Evolutionary conservation across 1,284 basidiomycete species (phyloP).

Genomic region (Puccinia horiana): DNA sequence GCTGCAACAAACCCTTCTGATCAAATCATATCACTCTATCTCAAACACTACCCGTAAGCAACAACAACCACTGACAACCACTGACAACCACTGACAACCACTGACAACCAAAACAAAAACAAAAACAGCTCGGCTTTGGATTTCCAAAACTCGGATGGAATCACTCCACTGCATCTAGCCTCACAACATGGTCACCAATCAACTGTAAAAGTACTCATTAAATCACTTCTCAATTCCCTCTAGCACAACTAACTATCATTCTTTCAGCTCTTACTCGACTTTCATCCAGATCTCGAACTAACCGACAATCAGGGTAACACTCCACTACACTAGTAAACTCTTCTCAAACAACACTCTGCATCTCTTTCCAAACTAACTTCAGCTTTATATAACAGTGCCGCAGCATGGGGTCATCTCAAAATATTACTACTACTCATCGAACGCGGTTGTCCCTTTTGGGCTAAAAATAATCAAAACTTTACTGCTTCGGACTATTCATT

Average conservation of each 20-base stretch:
- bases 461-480: conserved; percentile 47
- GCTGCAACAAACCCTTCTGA: conserved; percentile 15
- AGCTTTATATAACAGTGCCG: conserved; percentile 22
- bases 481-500: conserved; percentile 48
- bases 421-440: conserved; percentile 43
- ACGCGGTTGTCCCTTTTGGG: conserved; percentile 48
- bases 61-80: neutral
- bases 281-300: conserved; percentile 42
- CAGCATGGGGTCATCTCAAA: conserved; percentile 48
- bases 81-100: neutral
- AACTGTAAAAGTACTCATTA: conserved; percentile 8
- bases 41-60: conserved; percentile 41
- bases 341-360: neutral
- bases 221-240: neutral
- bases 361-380: neutral
- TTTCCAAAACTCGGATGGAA: conserved; percentile 45
- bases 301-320: conserved; percentile 48
- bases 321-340: conserved; percentile 35
- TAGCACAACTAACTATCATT: neutral
- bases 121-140: conserved; percentile 31
- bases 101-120: neutral
- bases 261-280: conserved; percentile 34
- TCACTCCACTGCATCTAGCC: conserved; percentile 41
- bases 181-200: conserved; percentile 35
- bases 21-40: conserved; percentile 42